phyloP scores from a whole-genome alignment of 805 yeast genomes.

The Starmerella etchellsii region DNA sequence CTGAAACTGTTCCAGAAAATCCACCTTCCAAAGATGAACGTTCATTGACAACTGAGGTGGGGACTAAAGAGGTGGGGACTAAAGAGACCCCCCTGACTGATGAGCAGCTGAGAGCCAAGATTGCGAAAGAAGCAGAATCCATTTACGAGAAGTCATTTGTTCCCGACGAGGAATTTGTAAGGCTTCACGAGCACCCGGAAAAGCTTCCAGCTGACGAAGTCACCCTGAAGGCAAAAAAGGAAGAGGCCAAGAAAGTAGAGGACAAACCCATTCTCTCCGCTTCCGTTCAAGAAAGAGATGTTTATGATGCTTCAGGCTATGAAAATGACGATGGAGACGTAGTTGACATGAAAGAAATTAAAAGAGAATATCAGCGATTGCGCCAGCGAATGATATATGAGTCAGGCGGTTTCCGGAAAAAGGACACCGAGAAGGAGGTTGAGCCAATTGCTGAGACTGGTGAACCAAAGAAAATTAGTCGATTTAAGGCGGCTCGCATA shows the following conservation, averaged over 20 bases:
- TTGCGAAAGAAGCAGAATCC: slow-evolving; percentile 13
- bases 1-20: too few relatives aligned
- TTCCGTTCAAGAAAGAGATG: slow-evolving; percentile 9
- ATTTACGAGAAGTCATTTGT: slow-evolving; percentile 18
- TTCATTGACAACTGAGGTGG: too few relatives aligned
- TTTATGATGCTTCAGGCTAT: not conserved
- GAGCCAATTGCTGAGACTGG: slow-evolving; percentile 62
- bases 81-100: too few relatives aligned
- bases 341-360: slow-evolving; percentile 22
- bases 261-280: slow-evolving; percentile 9
- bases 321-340: slow-evolving; percentile 4
- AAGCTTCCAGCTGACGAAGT: too few relatives aligned
- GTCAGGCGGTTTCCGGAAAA: slow-evolving; percentile 37
- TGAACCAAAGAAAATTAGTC: slow-evolving; percentile 44
- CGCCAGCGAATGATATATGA: slow-evolving; percentile 39
- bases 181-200: slow-evolving; percentile 19
- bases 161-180: slow-evolving; percentile 20
- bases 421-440: slow-evolving; percentile 40
- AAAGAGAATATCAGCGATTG: slow-evolving; percentile 43
- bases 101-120: slow-evolving; percentile 2
- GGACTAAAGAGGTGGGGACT: too few relatives aligned
- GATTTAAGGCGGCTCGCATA: slow-evolving; percentile 48
- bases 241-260: not conserved
- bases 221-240: not conserved
- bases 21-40: too few relatives aligned